phyloP scores from a whole-genome alignment of 2,329 filamentous ascomycete genomes.

The Phoma sp. region DNA sequence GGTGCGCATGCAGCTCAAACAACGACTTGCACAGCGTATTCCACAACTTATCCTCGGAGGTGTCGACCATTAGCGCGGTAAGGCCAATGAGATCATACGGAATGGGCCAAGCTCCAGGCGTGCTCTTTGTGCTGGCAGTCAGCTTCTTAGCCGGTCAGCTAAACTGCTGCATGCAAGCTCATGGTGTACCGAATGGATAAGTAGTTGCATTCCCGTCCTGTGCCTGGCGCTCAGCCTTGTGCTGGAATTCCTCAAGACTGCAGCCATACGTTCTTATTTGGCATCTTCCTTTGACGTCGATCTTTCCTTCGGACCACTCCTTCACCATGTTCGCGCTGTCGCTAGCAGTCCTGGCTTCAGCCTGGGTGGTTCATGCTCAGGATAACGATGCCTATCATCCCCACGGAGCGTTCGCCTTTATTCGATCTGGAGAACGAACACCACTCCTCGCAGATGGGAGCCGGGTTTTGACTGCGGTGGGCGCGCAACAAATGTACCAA shows the following conservation, averaged over 20 bases:
- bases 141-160: conserved; percentile 18
- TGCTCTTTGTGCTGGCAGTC: conserved; percentile 29
- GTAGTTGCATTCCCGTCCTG: conserved; percentile 16
- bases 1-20: background rate
- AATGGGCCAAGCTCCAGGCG: conserved; percentile 23
- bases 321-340: conserved; percentile 36
- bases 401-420: conserved; percentile 60
- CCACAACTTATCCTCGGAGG: background rate
- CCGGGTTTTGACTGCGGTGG: conserved; percentile 57
- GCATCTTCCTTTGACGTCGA: background rate
- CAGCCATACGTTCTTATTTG: background rate
- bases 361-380: conserved; percentile 30
- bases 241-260: conserved; percentile 3
- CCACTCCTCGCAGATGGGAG: conserved; percentile 46
- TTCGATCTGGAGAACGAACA: conserved; percentile 61
- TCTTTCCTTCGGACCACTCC: conserved; percentile 6
- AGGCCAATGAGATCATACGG: conserved; percentile 12
- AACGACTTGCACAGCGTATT: background rate
- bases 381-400: conserved; percentile 39
- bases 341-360: conserved; percentile 28
- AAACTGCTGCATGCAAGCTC: conserved; percentile 21
- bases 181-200: conserved; percentile 20
- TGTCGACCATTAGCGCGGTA: conserved; percentile 6
- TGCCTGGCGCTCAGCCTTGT: conserved; percentile 10
- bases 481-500: conserved; percentile 60